phyloP scores from a whole-genome alignment of 1,139 yeast species.

The Suhomyces taliae region DNA sequence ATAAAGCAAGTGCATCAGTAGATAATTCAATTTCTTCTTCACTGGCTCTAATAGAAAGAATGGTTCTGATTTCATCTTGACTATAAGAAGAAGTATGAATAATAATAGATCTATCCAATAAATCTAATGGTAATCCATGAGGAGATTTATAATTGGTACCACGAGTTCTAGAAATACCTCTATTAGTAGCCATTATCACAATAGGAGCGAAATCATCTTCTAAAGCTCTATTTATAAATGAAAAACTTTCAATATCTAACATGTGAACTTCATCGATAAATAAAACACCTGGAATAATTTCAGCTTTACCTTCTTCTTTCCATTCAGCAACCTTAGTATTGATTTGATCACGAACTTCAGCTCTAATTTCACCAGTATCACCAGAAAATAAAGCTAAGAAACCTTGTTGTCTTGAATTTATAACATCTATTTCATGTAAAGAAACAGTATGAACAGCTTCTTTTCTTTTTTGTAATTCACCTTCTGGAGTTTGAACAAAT shows the following conservation, averaged over 20 bases:
- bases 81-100: constrained; percentile 80
- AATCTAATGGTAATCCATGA: constrained; percentile 93
- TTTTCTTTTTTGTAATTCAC: constrained; percentile 93
- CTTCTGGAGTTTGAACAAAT: constrained; percentile 98
- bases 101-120: constrained; percentile 90
- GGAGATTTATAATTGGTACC: constrained; percentile 95
- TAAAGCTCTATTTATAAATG: constrained; percentile 91
- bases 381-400: constrained; percentile 94
- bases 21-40: constrained; percentile 93
- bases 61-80: constrained; percentile 81
- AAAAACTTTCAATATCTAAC: constrained; percentile 96
- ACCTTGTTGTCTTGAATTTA: constrained; percentile 97
- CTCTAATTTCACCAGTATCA: constrained; percentile 95
- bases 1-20: constrained; percentile 80
- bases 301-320: constrained; percentile 99
- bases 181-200: constrained; percentile 97
- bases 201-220: constrained; percentile 98
- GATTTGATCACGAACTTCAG: constrained; percentile 96
- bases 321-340: constrained; percentile 97
- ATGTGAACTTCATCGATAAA: constrained; percentile 98
- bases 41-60: constrained; percentile 85
- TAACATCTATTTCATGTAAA: constrained; percentile 95
- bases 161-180: constrained; percentile 89
- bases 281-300: constrained; percentile 96
- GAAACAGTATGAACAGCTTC: constrained; percentile 97